phyloP scores from a whole-genome alignment of 495 filamentous ascomycete genomes.

The Cercophora newfieldiana region DNA sequence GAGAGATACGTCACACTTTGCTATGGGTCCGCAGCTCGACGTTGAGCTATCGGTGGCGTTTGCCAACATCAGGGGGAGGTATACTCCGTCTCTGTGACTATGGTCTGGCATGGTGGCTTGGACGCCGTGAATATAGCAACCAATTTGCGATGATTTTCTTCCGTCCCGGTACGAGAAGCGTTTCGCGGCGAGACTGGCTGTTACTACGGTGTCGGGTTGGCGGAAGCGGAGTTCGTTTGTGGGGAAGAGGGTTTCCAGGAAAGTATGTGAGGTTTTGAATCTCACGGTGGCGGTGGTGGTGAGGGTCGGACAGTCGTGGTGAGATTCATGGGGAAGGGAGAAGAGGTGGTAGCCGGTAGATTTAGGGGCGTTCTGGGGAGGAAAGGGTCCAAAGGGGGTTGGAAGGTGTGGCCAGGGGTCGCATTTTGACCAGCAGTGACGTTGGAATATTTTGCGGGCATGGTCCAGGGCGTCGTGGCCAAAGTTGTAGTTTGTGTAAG shows the following conservation, averaged over 20 bases:
- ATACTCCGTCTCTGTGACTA: neutral
- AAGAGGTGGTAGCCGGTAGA: neutral
- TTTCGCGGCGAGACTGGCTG: neutral
- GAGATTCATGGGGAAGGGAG: neutral
- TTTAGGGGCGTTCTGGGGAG: neutral
- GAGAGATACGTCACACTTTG: neutral
- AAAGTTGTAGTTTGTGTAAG: slow-evolving; percentile 57
- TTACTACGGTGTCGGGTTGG: neutral
- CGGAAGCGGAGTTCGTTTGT: neutral
- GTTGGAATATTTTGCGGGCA: slow-evolving; percentile 49
- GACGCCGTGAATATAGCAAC: neutral
- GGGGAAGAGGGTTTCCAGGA: neutral
- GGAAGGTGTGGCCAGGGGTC: slow-evolving; percentile 52
- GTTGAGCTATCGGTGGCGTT: neutral
- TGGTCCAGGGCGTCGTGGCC: slow-evolving; percentile 61
- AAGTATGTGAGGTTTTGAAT: neutral
- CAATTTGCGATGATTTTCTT: slow-evolving; percentile 32
- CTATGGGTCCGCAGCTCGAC: neutral
- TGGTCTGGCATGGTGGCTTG: neutral
- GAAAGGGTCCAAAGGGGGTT: slow-evolving; percentile 48
- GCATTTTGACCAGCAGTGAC: slow-evolving; percentile 44
- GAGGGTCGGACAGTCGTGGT: neutral
- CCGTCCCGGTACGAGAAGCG: neutral
- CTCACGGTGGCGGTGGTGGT: neutral
- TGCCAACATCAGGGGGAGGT: slow-evolving; percentile 30